A percentile compares a stretch with the other conserved stretches of the same genome.
These are phyloP conservation scores for Cladorrhinum sp. DNA, from an alignment of 2,329 filamentous ascomycete species.

Conservation along the genomic window DNA sequence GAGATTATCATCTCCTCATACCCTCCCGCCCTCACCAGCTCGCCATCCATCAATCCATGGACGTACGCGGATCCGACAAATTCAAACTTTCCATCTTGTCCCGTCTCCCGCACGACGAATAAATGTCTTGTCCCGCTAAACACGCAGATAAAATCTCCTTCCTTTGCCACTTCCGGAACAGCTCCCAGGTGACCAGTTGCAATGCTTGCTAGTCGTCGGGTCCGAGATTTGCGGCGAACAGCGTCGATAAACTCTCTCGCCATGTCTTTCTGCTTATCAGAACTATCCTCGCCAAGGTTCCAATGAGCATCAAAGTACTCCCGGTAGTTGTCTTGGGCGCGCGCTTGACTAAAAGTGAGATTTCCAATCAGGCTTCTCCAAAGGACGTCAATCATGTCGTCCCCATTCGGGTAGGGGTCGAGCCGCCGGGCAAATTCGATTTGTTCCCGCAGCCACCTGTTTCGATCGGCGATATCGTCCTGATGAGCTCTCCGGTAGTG, in stretches of 20 bases:
- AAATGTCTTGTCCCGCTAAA: slow-evolving; percentile 2
- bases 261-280: background rate
- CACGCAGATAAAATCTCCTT: slow-evolving; percentile 8
- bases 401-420: background rate
- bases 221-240: slow-evolving; percentile 6
- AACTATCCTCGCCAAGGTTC: background rate
- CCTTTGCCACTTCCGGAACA: slow-evolving; percentile 3
- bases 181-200: background rate
- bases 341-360: background rate
- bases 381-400: background rate
- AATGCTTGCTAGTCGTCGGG: background rate
- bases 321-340: background rate
- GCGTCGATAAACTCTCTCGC: slow-evolving; percentile 5
- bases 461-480: background rate
- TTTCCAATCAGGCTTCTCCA: slow-evolving; percentile 1
- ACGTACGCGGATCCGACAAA: slow-evolving; percentile 11
- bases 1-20: slow-evolving; percentile 1
- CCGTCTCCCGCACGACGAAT: background rate
- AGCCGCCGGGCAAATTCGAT: background rate
- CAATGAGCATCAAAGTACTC: slow-evolving; percentile 6
- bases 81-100: background rate
- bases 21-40: slow-evolving; percentile 8
- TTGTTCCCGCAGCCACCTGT: slow-evolving; percentile 3
- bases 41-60: slow-evolving; percentile 11
- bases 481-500: slow-evolving; percentile 1